Evolutionary conservation across 2,329 filamentous ascomycete species (phyloP), one percentile per base, ranked within the genome.

Genomic region (Tolypocladium endophyticum): DNA sequence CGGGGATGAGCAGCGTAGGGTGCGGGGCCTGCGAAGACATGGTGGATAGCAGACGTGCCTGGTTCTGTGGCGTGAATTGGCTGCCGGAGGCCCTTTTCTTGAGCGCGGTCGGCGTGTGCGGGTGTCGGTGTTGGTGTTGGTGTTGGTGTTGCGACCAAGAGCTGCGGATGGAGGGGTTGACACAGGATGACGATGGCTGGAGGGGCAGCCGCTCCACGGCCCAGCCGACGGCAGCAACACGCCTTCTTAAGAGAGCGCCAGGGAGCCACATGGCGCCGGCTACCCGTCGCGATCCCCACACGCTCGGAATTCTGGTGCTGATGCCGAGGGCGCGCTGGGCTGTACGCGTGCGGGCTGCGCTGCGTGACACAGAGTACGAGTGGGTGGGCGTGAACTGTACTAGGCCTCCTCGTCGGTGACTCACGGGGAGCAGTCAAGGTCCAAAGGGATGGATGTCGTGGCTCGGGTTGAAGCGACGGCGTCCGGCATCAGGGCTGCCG

Each of bases 1-100:
- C 94, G 56, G 94, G 94, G 71, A 99, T 97, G 77, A 99, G 86
- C 76, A 99, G 81, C 59, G 93, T 87, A 52, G 84, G 76, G 71
- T 87, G 85, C 57, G 79, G 74, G 59, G 83, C 79, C 68, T 87
- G 85, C 61, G 78, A 79, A 66, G 84, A 86, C 85, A 87, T 87
- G 58, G 70, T 78, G 71, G 69, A 63, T 45, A 60, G 59, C 45
- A 66, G 65, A 59, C 61, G 68, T 58, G 59, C 64, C 30, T 64
- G 64, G 58, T 59, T 59, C 57, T 62, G 63, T 61, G 36, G 55
- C 3, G 20, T 12, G 20, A 36, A 53, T 33, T 53, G 50, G 50
- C 28, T 53, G 18, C 28, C 28, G 28, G 3, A 18, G 2, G 2
- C 5, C 20, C 18, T 52, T 28, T 16, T n/a, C 47, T n/a, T 33